phyloP scores from a whole-genome alignment of 305 asterid genomes.

The Galium porrigens region DNA sequence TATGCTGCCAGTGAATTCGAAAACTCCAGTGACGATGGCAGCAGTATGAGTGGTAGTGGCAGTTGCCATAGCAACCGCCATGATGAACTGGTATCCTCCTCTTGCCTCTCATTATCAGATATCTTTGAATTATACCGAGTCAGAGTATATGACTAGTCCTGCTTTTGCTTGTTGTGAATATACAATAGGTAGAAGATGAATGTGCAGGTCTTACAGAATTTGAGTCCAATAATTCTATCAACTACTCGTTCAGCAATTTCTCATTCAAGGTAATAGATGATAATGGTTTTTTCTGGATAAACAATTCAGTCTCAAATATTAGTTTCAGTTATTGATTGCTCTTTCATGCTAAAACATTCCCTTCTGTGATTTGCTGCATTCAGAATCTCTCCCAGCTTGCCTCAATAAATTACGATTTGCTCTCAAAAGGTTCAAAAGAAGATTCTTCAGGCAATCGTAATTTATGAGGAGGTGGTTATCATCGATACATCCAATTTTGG shows the following conservation, averaged over 20 bases:
- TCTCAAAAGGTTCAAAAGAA: conserved; percentile 74
- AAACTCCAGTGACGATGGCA: conserved; percentile 62
- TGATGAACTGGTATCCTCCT: conserved; percentile 50
- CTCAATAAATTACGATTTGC: conserved; percentile 82
- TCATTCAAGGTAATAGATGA: conserved; percentile 61
- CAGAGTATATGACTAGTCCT: conserved; percentile 2
- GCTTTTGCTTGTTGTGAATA: conserved; percentile 8
- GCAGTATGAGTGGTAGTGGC: conserved; percentile 62
- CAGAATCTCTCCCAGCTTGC: conserved; percentile 96
- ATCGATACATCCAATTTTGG: conserved; percentile 9
- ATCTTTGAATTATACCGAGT: neutral
- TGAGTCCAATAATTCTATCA: conserved; percentile 50
- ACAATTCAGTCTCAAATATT: neutral
- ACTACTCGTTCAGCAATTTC: conserved; percentile 92
- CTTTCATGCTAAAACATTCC: neutral
- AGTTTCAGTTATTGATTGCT: neutral
- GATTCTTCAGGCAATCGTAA: conserved; percentile 46
- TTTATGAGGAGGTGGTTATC: conserved; percentile 20
- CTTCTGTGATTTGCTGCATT: conserved; percentile 6
- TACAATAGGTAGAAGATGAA: conserved; percentile 56
- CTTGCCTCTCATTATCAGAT: conserved; percentile 6
- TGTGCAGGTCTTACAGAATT: conserved; percentile 57
- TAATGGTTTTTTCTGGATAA: neutral
- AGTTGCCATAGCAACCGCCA: conserved; percentile 84
- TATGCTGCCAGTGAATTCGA: conserved; percentile 72